Percentiles rank a stretch among this genome's conserved stretches.
phyloP scores from a whole-genome alignment of 139 green algal species.

The Haematococcus lacustris region DNA sequence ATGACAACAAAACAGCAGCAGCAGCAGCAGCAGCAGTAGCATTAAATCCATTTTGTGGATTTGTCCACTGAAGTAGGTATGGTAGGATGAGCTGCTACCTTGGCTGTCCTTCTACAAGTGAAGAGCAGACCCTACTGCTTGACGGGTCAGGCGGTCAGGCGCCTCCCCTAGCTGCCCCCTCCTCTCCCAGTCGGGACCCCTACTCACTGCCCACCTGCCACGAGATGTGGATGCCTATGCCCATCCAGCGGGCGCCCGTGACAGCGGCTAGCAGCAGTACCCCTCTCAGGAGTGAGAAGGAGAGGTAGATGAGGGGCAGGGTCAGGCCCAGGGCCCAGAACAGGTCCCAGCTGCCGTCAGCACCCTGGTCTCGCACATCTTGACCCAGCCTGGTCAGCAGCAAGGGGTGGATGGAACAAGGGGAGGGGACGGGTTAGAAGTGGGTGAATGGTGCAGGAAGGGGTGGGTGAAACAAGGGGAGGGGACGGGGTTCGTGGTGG shows the following conservation, averaged over 20 bases:
- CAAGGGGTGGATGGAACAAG: neutral
- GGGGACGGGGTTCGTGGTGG: too few relatives aligned
- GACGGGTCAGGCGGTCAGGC: too few relatives aligned
- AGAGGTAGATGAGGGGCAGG: constrained; percentile 54
- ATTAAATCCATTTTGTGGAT: too few relatives aligned
- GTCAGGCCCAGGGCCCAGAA: constrained; percentile 2
- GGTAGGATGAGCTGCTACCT: too few relatives aligned
- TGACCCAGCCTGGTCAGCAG: constrained; percentile 1
- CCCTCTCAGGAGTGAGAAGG: constrained; percentile 40
- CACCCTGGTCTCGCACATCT: constrained; percentile 4
- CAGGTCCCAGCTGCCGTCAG: constrained; percentile 1
- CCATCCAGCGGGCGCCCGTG: constrained; percentile 1
- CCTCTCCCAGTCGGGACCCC: too few relatives aligned
- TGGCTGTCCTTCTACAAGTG: too few relatives aligned
- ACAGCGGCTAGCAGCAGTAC: constrained; percentile 35
- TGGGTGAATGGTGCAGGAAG: too few relatives aligned
- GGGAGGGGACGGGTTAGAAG: too few relatives aligned
- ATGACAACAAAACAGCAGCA: constrained; percentile 64
- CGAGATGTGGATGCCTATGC: constrained; percentile 14
- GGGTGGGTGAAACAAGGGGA: too few relatives aligned
- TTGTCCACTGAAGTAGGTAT: too few relatives aligned
- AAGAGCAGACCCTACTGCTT: too few relatives aligned
- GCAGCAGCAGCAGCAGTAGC: constrained; percentile 19
- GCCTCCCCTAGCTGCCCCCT: too few relatives aligned
- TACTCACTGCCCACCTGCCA: constrained; percentile 16